A percentile compares a stretch with the other conserved stretches of the same genome.
phyloP scores from a whole-genome alignment of 176 grass and related monocot species.

The Carex kokanica region DNA sequence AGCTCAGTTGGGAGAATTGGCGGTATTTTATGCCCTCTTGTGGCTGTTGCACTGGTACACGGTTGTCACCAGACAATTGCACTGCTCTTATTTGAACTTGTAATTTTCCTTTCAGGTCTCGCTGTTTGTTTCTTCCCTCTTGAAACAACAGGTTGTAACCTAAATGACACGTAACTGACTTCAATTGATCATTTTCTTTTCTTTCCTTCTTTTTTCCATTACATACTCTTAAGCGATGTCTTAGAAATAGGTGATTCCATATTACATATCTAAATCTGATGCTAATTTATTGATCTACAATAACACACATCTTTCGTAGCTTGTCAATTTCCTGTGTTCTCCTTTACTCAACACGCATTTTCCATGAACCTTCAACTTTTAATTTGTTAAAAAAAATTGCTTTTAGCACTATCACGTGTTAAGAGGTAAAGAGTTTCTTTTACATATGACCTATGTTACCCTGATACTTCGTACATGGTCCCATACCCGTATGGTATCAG shows the following conservation, averaged over 20 bases:
- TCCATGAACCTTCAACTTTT: neutral
- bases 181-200: constrained; percentile 32
- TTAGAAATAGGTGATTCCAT: neutral
- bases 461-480: no score
- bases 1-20: constrained; percentile 91
- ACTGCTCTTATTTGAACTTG: constrained; percentile 78
- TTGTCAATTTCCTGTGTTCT: neutral
- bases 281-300: neutral
- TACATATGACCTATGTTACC: neutral
- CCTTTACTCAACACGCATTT: no score
- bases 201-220: neutral
- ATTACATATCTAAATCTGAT: neutral
- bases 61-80: constrained; percentile 66
- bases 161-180: constrained; percentile 55
- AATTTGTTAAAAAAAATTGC: neutral
- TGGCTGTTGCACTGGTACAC: constrained; percentile 78
- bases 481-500: no score
- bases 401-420: neutral
- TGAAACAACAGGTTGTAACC: constrained; percentile 66
- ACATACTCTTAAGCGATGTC: neutral
- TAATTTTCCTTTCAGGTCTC: constrained; percentile 65
- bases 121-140: constrained; percentile 83
- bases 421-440: neutral
- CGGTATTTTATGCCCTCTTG: constrained; percentile 85
- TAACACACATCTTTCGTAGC: neutral